phyloP scores from a whole-genome alignment of 441 rosid genomes.

The Adansonia madagascariensis region DNA sequence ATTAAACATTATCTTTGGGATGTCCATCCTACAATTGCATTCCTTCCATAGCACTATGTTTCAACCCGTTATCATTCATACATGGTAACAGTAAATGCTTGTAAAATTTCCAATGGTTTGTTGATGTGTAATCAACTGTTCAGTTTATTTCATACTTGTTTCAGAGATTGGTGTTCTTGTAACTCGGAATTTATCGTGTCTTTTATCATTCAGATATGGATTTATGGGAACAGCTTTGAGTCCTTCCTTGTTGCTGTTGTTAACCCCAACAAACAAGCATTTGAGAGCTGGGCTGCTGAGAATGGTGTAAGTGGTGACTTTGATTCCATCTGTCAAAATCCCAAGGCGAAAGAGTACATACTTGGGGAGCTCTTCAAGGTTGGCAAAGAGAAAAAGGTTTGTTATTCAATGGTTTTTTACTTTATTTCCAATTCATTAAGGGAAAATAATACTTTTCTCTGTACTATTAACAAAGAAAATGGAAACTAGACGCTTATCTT shows the following conservation, averaged over 20 bases:
- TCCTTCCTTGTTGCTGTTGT: constrained; percentile 79
- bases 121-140: no score
- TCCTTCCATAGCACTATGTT: not conserved
- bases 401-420: not conserved
- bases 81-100: not conserved
- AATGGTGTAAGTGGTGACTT: constrained; percentile 68
- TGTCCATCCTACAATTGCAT: no score
- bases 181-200: not conserved
- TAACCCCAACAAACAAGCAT: constrained; percentile 67
- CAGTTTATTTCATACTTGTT: no score
- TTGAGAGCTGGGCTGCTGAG: constrained; percentile 84
- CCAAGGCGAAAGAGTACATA: constrained; percentile 64
- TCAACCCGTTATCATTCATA: not conserved
- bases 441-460: not conserved
- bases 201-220: constrained; percentile 70
- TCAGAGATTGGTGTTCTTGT: no score
- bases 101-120: no score
- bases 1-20: no score
- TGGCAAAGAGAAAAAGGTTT: constrained; percentile 81
- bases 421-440: no score
- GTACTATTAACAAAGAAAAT: not conserved
- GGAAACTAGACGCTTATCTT: not conserved
- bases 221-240: constrained; percentile 94
- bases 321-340: constrained; percentile 63
- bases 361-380: constrained; percentile 67